Base-by-base conservation (phyloP, 2,329 filamentous ascomycete genomes). In the Aspergillus sp. region DNA sequence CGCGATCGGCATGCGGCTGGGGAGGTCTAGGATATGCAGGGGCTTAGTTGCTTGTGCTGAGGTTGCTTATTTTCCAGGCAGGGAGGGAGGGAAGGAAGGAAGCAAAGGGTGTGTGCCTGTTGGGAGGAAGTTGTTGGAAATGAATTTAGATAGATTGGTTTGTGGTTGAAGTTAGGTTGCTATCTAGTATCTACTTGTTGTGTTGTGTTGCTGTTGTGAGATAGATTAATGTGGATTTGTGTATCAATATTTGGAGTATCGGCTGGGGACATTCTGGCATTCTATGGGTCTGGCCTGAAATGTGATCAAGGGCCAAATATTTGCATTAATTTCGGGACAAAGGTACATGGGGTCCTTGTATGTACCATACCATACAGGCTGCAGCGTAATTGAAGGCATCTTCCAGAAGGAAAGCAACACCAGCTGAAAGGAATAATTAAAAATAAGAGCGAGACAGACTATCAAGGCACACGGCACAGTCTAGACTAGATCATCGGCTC, bases 1-100 rank as follows among this genome's bases (percentile, higher is more conserved):
- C 61, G 57, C 48, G 63, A 64, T 65, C 62, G 62, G 63, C 63
- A 55, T 60, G 61, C 56, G 61, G 59, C 58, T 58, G 59, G 63
- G 49, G 49, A 47, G 32, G 28, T 30, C 51, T 25, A 47, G n/a
- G 38, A 30, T 52, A 59, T 47, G 51, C 54, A 45, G 28, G 39
- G 30, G 38, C 12, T 53, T 36, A 36, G 32, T 36, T 36, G 32
- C 19, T 38, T 12, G 23, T 25, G 36, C 12, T 25, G 25, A 43
- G 17, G 17, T 55, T 21, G n/a, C 23, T 19, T 36, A 36, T 36
- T 36, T 36, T 36, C 10, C 12, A 36, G 5, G 5, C 10, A 36
- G 32, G 32, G 32, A 30, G 28, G 28, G 9, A 30, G 28, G 28
- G 28, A 30, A 2, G 28, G 28, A 30, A 3, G 28, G 28, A 30